A percentile compares a stretch with the other conserved stretches of the same genome.
phyloP scores from a whole-genome alignment of 306 rosid genomes.

The Acacia crassicarpa region DNA sequence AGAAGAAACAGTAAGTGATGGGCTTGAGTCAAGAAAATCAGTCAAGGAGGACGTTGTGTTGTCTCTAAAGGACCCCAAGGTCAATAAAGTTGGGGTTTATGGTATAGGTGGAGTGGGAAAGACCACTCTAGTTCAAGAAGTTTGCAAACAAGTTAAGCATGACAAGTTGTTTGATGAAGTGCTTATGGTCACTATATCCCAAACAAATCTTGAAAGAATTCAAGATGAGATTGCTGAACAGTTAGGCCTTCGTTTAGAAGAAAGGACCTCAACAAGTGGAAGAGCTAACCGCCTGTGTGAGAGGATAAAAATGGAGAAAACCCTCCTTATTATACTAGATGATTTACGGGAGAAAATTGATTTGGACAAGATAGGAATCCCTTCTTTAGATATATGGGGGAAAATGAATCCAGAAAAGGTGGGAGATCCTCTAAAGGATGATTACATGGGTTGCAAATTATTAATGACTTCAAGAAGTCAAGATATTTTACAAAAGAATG shows the following conservation, averaged over 20 bases:
- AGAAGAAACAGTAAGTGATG: no score
- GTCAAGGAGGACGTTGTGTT: no score
- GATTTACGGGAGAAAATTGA: not conserved
- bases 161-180: slow-evolving; percentile 1
- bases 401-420: no score
- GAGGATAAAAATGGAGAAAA: not conserved
- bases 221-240: not conserved
- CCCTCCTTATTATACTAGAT: not conserved
- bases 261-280: not conserved
- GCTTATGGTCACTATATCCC: not conserved
- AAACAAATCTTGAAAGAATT: not conserved
- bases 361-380: not conserved
- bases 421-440: not conserved
- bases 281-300: not conserved
- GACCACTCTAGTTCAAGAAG: not conserved
- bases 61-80: not conserved
- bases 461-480: not conserved
- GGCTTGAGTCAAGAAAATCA: not conserved
- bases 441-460: not conserved
- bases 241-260: not conserved
- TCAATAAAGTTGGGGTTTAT: not conserved
- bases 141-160: not conserved
- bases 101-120: slow-evolving; percentile 14
- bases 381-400: not conserved
- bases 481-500: not conserved